A percentile compares a stretch with the other conserved stretches of the same genome.
phyloP scores from a whole-genome alignment of 2,329 filamentous ascomycete species.

The Monilinia fructicola region DNA sequence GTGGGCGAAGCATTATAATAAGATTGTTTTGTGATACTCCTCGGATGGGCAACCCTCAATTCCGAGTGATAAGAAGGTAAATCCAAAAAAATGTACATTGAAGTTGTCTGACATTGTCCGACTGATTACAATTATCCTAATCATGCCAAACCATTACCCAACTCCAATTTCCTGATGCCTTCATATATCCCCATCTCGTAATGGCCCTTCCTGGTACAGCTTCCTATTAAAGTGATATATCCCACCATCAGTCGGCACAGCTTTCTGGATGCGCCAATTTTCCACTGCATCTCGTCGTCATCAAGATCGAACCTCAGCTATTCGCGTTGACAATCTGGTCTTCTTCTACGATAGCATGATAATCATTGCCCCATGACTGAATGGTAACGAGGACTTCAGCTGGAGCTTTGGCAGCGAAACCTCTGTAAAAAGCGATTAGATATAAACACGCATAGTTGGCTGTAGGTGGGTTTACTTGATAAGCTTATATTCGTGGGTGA shows the following conservation, averaged over 20 bases:
- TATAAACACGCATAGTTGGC: slow-evolving; percentile 8
- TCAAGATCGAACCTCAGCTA: slow-evolving; percentile 19
- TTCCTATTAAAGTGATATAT: neutral
- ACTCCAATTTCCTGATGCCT: neutral
- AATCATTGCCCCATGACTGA: slow-evolving; percentile 59
- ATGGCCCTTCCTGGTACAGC: neutral
- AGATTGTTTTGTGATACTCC: neutral
- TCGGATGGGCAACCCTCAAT: neutral
- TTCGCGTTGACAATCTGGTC: slow-evolving; percentile 59
- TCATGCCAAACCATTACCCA: neutral
- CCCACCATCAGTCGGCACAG: neutral
- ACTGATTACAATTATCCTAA: slow-evolving; percentile 1
- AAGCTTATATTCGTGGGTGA: slow-evolving; percentile 73
- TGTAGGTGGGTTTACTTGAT: slow-evolving; percentile 59
- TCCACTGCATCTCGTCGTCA: slow-evolving; percentile 7
- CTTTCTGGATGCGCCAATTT: slow-evolving; percentile 1
- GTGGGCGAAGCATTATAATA: neutral
- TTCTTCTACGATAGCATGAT: slow-evolving; percentile 70
- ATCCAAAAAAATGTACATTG: neutral
- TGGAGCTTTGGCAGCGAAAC: slow-evolving; percentile 73
- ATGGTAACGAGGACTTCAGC: slow-evolving; percentile 67
- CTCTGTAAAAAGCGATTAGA: slow-evolving; percentile 50
- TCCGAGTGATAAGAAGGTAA: too few relatives aligned
- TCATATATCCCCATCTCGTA: neutral
- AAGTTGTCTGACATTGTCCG: neutral